Evolutionary conservation across 2,329 filamentous ascomycete species (phyloP).

Genomic region (Chaetomium globosum): DNA sequence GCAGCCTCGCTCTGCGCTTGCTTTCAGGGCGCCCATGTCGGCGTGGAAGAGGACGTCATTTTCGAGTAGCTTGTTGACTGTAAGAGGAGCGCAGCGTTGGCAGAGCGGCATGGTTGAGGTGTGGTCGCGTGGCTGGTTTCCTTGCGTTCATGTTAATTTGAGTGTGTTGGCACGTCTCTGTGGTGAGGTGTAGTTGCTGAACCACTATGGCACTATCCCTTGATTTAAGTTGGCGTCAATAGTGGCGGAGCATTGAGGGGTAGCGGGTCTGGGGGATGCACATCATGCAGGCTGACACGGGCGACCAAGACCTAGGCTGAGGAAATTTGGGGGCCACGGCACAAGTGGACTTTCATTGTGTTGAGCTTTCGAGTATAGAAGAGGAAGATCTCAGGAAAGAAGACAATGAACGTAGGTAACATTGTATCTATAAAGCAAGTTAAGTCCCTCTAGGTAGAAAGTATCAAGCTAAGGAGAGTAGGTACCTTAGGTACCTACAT

Average conservation of each 20-base stretch:
- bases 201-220: no score
- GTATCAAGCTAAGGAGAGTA: no score
- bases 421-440: not conserved
- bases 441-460: no score
- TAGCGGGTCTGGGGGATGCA: not conserved
- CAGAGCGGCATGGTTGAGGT: not conserved
- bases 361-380: not conserved
- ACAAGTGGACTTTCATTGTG: no score
- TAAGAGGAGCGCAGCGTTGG: slow-evolving; percentile 8
- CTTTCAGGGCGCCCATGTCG: slow-evolving; percentile 5
- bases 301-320: no score
- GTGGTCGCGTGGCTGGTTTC: not conserved
- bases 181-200: slow-evolving; percentile 3
- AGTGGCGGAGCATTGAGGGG: slow-evolving; percentile 1
- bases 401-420: not conserved
- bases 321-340: no score
- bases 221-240: no score
- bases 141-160: not conserved
- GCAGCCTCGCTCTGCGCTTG: slow-evolving; percentile 1
- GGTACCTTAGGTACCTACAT: no score
- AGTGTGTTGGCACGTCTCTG: slow-evolving; percentile 3
- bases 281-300: no score
- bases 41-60: slow-evolving; percentile 3
- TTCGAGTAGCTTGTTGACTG: not conserved
- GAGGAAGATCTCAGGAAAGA: not conserved